These are phyloP conservation scores for Aspergillus texensis DNA, from an alignment of 2,329 filamentous ascomycete genomes.

Conservation along the genomic window DNA sequence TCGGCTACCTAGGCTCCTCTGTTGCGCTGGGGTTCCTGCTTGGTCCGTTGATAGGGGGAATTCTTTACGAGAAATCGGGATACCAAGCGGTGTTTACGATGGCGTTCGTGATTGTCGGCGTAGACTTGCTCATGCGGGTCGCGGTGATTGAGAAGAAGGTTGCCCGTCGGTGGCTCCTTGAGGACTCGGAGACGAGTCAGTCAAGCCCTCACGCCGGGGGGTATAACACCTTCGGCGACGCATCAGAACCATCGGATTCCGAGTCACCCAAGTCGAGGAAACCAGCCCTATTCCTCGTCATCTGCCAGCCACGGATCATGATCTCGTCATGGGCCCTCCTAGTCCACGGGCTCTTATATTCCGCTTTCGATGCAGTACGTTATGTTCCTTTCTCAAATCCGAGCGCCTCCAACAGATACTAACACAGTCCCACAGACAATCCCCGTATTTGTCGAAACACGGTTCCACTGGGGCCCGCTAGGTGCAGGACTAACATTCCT, in stretches of 20 bases:
- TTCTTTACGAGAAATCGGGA: constrained; percentile 62
- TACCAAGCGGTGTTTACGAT: constrained; percentile 62
- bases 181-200: not conserved
- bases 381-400: constrained; percentile 10
- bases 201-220: not conserved
- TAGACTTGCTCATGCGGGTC: constrained; percentile 64
- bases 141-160: constrained; percentile 66
- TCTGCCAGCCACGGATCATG: constrained; percentile 53
- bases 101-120: constrained; percentile 54
- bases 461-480: constrained; percentile 59
- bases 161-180: constrained; percentile 39
- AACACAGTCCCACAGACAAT: constrained; percentile 32
- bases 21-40: constrained; percentile 60
- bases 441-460: constrained; percentile 57
- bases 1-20: constrained; percentile 60
- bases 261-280: not conserved
- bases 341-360: constrained; percentile 53
- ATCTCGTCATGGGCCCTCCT: constrained; percentile 59
- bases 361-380: constrained; percentile 53
- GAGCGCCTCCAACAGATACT: constrained; percentile 19
- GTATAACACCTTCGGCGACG: not conserved
- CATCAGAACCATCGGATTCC: not conserved
- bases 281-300: constrained; percentile 25
- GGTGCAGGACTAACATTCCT: constrained; percentile 63
- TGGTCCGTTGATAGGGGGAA: constrained; percentile 61